Percentiles rank a stretch among this genome's conserved stretches.
phyloP scores from a whole-genome alignment of 495 filamentous ascomycete species.

The Penicillium longicatenatum region DNA sequence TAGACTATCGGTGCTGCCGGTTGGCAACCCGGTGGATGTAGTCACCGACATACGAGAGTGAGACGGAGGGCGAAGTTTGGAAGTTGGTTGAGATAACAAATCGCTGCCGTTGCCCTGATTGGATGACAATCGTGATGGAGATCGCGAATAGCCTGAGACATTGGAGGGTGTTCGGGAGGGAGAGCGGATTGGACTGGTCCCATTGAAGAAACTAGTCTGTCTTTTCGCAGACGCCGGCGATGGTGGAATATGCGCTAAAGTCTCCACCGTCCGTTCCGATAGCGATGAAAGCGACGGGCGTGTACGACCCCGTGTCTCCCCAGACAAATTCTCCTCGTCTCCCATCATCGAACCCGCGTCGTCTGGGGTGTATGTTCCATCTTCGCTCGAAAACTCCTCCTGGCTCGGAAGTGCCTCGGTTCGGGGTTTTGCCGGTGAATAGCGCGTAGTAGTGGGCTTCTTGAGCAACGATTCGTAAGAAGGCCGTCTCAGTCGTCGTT shows the following conservation, averaged over 20 bases:
- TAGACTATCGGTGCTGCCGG: constrained; percentile 12
- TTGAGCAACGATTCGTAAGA: constrained; percentile 45
- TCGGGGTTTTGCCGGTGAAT: constrained; percentile 27
- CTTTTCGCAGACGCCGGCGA: constrained; percentile 60
- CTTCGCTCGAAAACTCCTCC: constrained; percentile 20
- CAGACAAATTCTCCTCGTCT: constrained; percentile 19
- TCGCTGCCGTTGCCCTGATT: constrained; percentile 33
- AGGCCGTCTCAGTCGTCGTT: constrained; percentile 39
- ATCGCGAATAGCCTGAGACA: constrained; percentile 50
- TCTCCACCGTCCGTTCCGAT: constrained; percentile 70
- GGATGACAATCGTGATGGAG: constrained; percentile 48
- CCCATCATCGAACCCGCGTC: constrained; percentile 19
- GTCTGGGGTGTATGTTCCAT: constrained; percentile 21
- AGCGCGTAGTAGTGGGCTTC: constrained; percentile 34
- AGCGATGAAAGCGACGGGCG: constrained; percentile 66
- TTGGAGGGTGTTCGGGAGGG: constrained; percentile 57
- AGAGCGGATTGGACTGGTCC: constrained; percentile 57
- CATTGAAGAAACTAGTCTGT: constrained; percentile 62
- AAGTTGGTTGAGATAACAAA: constrained; percentile 26
- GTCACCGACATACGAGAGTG: constrained; percentile 27
- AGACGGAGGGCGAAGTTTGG: constrained; percentile 36
- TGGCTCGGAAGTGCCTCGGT: constrained; percentile 17
- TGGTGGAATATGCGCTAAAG: constrained; percentile 62
- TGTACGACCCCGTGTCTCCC: constrained; percentile 38
- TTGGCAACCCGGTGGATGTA: constrained; percentile 19